phyloP scores from a whole-genome alignment of 192 early-diverging fungal species.

The Chytriomyces hyalinus region DNA sequence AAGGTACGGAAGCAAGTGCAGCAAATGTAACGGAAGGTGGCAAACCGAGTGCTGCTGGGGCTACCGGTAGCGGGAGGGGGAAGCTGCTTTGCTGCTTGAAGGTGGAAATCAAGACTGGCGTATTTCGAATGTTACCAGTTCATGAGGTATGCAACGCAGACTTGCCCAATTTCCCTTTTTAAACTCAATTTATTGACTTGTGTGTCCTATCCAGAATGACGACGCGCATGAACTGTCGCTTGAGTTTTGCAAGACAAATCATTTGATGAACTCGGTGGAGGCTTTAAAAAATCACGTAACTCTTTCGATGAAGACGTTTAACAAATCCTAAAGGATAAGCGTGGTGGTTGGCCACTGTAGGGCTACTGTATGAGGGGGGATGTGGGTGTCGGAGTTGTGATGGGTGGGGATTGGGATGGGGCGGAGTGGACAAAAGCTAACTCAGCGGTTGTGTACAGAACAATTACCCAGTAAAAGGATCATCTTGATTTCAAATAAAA shows the following conservation, averaged over 20 bases:
- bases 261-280: conserved; percentile 24
- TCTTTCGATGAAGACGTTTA: conserved; percentile 25
- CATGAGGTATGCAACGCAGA: conserved; percentile 42
- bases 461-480: too few species aligned
- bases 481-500: too few species aligned
- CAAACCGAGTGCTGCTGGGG: neutral
- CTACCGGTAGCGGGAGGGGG: conserved; percentile 12
- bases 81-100: conserved; percentile 51
- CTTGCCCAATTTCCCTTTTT: neutral
- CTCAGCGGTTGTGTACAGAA: too few species aligned
- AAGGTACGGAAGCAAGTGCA: too few species aligned
- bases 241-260: conserved; percentile 35
- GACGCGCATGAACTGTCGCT: conserved; percentile 28
- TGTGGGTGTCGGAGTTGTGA: too few species aligned
- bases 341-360: too few species aligned
- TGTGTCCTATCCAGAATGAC: conserved; percentile 20
- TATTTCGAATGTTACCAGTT: conserved; percentile 52
- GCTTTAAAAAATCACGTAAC: conserved; percentile 30
- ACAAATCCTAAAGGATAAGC: neutral
- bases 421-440: too few species aligned
- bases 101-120: conserved; percentile 52
- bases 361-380: too few species aligned
- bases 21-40: neutral
- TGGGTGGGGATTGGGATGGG: too few species aligned
- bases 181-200: neutral